Evolutionary conservation across 2,329 filamentous ascomycete genomes (phyloP).

Genomic region (Fusarium agapanthi): DNA sequence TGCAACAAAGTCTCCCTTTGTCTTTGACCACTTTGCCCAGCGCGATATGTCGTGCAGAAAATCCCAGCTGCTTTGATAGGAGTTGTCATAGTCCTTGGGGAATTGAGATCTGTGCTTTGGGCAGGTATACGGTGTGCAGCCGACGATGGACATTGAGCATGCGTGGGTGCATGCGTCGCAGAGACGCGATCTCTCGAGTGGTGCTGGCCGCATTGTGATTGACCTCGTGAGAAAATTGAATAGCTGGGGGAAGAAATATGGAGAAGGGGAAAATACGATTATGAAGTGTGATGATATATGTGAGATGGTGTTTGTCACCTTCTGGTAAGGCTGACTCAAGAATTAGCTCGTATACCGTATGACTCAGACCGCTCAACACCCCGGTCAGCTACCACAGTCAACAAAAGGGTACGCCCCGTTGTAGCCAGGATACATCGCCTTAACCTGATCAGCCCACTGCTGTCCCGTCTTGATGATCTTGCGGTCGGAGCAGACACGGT

Average conservation of each 20-base stretch:
- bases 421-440: slow-evolving; percentile 3
- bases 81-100: rapidly evolving
- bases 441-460: slow-evolving; percentile 1
- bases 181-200: background rate
- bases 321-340: background rate
- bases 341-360: background rate
- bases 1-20: background rate
- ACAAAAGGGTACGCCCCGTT: background rate
- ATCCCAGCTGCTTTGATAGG: rapidly evolving
- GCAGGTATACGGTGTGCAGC: background rate
- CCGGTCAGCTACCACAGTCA: background rate
- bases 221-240: rapidly evolving
- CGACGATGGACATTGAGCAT: background rate
- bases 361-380: background rate
- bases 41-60: background rate
- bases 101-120: background rate
- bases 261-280: rapidly evolving
- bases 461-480: background rate
- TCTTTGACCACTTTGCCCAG: slow-evolving; percentile 1
- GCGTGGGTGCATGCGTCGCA: background rate
- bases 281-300: background rate
- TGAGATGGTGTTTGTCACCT: background rate
- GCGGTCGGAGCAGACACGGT: background rate
- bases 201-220: background rate
- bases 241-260: rapidly evolving